Evolutionary conservation across 352 stramenopile genomes (phyloP), one percentile per base, ranked within the genome.

Genomic region (Pythium myriotylum): DNA sequence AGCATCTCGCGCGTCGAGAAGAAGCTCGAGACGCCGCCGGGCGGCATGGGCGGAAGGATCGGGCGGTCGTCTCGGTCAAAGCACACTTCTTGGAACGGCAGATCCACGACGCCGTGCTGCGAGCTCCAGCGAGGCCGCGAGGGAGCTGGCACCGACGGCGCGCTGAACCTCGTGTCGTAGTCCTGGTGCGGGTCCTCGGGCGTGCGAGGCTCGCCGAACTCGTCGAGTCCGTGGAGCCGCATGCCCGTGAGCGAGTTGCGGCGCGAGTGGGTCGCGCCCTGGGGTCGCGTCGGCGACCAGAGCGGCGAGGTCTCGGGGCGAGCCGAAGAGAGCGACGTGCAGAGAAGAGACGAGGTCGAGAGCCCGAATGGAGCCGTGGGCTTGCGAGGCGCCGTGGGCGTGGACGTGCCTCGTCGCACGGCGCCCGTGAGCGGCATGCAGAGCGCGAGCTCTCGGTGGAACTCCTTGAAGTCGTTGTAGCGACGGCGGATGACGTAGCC

Each of bases 401-500:
- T 64, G 62, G 49, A 54, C 48, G 56, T 62, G 56, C 49, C 72
- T 57, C 12, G 24, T 17, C 73, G 60, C 35, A 74, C 65, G 0
- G 57, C 67, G 0, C 50, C 62, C 1, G 42, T 59, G 2, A 41
- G 48, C 17, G 81, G 74, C 84, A 91, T 92, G 49, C 59, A 59
- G 54, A 76, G 63, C n/a, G 62, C 41, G 42, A 92, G 68, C 27
- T 81, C 65, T 1, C 75, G 48, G 55, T 91, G 77, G 64, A 92
- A 78, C 41, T 71, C 65, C 62, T 79, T 80, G 48, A 92, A 91
- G 62, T 92, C 84, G 56, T 85, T 88, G 70, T 87, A 92, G 6
- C 84, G 77, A 20, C 84, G 77, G 17, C 84, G 81, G 42, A 92
- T 76, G 48, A 90, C 82, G 74, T 92, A 92, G 10, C 74, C 77